phyloP scores from a whole-genome alignment of 2,329 filamentous ascomycete genomes.

The Pestalotiopsis sp. region DNA sequence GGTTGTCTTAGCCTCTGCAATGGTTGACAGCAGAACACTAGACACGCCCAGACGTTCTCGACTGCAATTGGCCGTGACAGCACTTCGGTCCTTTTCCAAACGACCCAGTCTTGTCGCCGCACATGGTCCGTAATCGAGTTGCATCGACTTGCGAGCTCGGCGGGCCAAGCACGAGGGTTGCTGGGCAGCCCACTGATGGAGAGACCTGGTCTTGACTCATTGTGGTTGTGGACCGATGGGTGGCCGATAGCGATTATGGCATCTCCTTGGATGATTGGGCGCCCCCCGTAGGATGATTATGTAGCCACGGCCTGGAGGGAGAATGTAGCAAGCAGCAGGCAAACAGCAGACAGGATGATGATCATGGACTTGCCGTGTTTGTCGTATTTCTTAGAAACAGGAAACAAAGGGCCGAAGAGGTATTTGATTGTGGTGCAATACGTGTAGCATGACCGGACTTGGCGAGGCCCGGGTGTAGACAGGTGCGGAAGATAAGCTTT shows the following conservation, averaged over 20 bases:
- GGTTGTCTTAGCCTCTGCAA: not conserved
- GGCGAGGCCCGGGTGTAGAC: not conserved
- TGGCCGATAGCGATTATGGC: not conserved
- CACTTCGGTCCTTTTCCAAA: conserved; percentile 11
- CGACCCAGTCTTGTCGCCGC: conserved; percentile 9
- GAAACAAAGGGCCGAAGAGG: not conserved
- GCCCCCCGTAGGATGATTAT: not conserved
- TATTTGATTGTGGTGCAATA: not conserved
- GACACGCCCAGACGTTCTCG: conserved; percentile 8
- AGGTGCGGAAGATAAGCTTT: conserved; percentile 6
- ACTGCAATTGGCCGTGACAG: conserved; percentile 5
- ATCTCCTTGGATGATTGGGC: not conserved
- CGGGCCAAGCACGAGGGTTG: not conserved
- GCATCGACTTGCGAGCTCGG: conserved; percentile 12
- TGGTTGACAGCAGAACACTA: not conserved
- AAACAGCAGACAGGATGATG: not conserved
- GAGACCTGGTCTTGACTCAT: not conserved
- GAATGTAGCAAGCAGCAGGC: not conserved
- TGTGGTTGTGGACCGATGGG: not conserved
- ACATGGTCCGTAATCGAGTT: conserved; percentile 11
- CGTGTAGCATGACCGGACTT: not conserved
- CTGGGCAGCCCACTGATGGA: not conserved
- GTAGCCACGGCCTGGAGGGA: not conserved
- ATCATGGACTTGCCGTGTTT: not conserved
- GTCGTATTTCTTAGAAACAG: not conserved